These are phyloP conservation scores for Dactylellina sp. DNA, from an alignment of 2,329 filamentous ascomycete species.

Conservation along the genomic window DNA sequence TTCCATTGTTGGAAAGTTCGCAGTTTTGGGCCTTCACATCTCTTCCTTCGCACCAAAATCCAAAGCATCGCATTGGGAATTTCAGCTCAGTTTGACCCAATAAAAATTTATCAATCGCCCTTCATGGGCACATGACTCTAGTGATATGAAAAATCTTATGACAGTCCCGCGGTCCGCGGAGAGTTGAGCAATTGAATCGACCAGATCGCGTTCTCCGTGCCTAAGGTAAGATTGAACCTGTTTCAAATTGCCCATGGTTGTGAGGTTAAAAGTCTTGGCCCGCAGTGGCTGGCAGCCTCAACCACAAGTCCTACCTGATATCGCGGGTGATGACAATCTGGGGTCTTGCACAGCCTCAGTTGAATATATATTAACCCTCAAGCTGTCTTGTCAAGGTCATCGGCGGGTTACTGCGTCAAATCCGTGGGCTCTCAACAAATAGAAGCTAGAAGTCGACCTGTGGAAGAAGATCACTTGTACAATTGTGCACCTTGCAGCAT, in stretches of 20 bases:
- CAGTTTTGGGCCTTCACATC: constrained; percentile 7
- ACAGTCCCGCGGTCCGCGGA: not conserved
- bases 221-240: constrained; percentile 33
- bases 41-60: constrained; percentile 1
- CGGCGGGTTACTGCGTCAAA: not conserved
- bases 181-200: not conserved
- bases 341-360: constrained; percentile 33
- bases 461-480: too few relatives aligned
- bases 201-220: not conserved
- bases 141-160: too few relatives aligned
- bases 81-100: not conserved
- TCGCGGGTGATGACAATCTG: not conserved
- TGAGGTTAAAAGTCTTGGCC: constrained; percentile 17
- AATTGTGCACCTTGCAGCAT: too few relatives aligned
- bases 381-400: not conserved
- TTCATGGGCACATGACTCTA: too few relatives aligned
- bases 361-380: not conserved
- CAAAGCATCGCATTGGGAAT: not conserved
- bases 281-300: constrained; percentile 33
- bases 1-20: not conserved
- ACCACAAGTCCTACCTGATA: not conserved
- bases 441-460: not conserved
- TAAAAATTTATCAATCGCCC: not conserved
- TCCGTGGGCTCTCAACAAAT: not conserved
- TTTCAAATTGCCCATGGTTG: constrained; percentile 41